Percentiles rank a stretch among this genome's conserved stretches.
phyloP scores from a whole-genome alignment of 495 filamentous ascomycete species.

The Coniosporium apollinis region DNA sequence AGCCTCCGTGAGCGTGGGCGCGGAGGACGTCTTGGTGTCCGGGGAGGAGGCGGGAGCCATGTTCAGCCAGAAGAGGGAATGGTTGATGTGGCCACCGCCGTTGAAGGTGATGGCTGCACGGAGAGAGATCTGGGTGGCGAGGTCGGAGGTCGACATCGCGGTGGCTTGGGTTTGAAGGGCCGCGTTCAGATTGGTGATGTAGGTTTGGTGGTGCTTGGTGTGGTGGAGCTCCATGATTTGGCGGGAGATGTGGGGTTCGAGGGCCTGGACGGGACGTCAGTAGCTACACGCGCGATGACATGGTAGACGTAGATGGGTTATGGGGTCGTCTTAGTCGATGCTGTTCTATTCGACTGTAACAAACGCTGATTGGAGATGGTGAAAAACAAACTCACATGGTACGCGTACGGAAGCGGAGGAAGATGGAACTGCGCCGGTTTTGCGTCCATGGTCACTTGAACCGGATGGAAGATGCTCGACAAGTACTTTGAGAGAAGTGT shows the following conservation, averaged over 20 bases:
- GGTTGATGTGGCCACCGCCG: slow-evolving; percentile 27
- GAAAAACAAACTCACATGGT: background rate
- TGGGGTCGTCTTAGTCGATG: background rate
- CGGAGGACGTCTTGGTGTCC: slow-evolving; percentile 11
- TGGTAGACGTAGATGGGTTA: too few relatives aligned
- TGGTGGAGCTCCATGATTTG: slow-evolving; percentile 29
- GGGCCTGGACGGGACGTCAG: slow-evolving; percentile 4
- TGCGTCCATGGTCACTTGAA: too few relatives aligned
- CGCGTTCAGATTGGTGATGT: slow-evolving; percentile 24
- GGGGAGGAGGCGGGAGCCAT: slow-evolving; percentile 13
- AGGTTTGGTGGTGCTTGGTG: slow-evolving; percentile 26
- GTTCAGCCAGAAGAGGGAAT: slow-evolving; percentile 28
- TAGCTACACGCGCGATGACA: too few relatives aligned
- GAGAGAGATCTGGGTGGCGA: slow-evolving; percentile 15
- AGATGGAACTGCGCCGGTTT: too few relatives aligned
- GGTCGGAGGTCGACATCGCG: slow-evolving; percentile 10
- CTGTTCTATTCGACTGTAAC: background rate
- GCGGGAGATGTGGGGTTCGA: slow-evolving; percentile 24
- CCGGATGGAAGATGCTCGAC: too few relatives aligned
- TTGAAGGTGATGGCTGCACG: slow-evolving; percentile 22
- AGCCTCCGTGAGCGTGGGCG: slow-evolving; percentile 15
- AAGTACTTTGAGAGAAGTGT: too few relatives aligned
- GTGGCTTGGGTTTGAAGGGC: slow-evolving; percentile 13
- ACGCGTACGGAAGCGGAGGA: background rate
- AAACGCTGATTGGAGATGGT: background rate